phyloP scores from a whole-genome alignment of 2,329 filamentous ascomycete species.

The Hypoxylon sp. region DNA sequence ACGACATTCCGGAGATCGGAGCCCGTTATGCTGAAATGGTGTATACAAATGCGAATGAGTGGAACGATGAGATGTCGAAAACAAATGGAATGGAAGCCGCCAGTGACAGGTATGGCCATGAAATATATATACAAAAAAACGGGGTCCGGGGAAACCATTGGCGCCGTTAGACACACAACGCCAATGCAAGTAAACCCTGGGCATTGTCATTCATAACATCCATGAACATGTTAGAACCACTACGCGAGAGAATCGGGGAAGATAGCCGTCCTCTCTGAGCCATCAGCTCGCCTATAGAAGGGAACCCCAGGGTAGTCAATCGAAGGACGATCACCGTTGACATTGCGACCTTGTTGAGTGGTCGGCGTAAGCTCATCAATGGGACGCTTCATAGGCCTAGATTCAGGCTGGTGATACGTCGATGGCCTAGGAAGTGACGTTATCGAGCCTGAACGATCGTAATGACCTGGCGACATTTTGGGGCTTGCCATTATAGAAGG shows the following conservation, averaged over 20 bases:
- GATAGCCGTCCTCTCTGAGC: slow-evolving; percentile 35
- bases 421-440: slow-evolving; percentile 41
- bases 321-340: slow-evolving; percentile 47
- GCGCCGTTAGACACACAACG: slow-evolving; percentile 34
- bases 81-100: slow-evolving; percentile 30
- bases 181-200: slow-evolving; percentile 32
- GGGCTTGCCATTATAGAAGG: slow-evolving; percentile 48
- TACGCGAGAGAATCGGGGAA: slow-evolving; percentile 40
- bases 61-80: slow-evolving; percentile 3
- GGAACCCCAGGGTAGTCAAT: slow-evolving; percentile 40
- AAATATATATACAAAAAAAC: slow-evolving; percentile 35
- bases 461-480: slow-evolving; percentile 43
- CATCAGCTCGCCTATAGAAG: slow-evolving; percentile 48
- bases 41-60: slow-evolving; percentile 36
- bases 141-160: slow-evolving; percentile 19
- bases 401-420: slow-evolving; percentile 45
- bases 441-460: slow-evolving; percentile 45
- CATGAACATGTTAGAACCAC: slow-evolving; percentile 39
- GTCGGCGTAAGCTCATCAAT: slow-evolving; percentile 48
- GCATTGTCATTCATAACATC: slow-evolving; percentile 37
- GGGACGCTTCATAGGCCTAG: slow-evolving; percentile 47
- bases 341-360: slow-evolving; percentile 48
- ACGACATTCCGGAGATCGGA: slow-evolving; percentile 9
- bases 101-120: slow-evolving; percentile 13
- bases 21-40: slow-evolving; percentile 31